phyloP scores from a whole-genome alignment of 2,329 filamentous ascomycete genomes.

The Tolypocladium capitatum region DNA sequence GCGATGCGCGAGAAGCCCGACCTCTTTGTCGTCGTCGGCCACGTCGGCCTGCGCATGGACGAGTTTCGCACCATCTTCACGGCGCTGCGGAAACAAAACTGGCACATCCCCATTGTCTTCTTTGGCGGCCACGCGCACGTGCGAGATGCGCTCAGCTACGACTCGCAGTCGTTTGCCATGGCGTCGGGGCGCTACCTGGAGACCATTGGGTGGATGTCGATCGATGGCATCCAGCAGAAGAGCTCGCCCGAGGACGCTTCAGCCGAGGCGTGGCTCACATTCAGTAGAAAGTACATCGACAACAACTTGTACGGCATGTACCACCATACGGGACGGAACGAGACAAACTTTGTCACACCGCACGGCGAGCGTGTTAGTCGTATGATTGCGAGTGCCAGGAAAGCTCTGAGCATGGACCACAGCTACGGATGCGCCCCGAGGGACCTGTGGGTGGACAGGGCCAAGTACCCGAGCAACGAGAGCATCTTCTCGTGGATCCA shows the following conservation, averaged over 20 bases:
- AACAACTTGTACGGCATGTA: conserved; percentile 80
- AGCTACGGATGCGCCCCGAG: conserved; percentile 72
- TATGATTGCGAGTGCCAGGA: conserved; percentile 57
- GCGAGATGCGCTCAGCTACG: conserved; percentile 69
- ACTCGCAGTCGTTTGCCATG: conserved; percentile 63
- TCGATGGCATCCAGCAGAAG: conserved; percentile 45
- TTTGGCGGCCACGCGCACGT: conserved; percentile 89
- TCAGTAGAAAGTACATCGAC: conserved; percentile 77
- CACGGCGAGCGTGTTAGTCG: conserved; percentile 59
- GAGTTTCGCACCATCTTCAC: conserved; percentile 70
- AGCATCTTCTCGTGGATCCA: conserved; percentile 78
- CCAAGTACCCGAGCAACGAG: conserved; percentile 55
- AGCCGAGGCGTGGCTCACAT: conserved; percentile 34
- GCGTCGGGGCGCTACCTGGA: conserved; percentile 90
- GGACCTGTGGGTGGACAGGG: conserved; percentile 69
- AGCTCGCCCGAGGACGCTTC: conserved; percentile 12
- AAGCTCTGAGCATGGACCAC: conserved; percentile 57
- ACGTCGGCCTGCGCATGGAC: conserved; percentile 67
- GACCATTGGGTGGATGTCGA: conserved; percentile 86
- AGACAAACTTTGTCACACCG: conserved; percentile 60
- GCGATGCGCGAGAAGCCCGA: conserved; percentile 78
- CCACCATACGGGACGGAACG: conserved; percentile 64
- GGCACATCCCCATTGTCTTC: conserved; percentile 77
- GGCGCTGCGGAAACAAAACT: conserved; percentile 62
- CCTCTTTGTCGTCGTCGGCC: conserved; percentile 74